Percentiles rank a stretch among this genome's conserved stretches.
phyloP scores from a whole-genome alignment of 2,329 filamentous ascomycete genomes.

The Nemania sp. region DNA sequence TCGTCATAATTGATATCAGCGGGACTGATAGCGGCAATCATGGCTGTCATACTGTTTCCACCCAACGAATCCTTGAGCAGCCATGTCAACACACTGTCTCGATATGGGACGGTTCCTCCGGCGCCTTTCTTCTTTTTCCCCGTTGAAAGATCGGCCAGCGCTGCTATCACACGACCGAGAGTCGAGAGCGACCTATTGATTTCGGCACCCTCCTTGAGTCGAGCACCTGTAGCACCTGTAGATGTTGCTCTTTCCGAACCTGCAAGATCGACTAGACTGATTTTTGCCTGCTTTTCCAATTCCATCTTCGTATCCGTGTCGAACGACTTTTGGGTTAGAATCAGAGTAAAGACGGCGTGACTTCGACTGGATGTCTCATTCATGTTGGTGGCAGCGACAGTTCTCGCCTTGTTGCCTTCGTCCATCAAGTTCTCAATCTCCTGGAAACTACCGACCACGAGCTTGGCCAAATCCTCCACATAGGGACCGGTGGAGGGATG shows the following conservation, averaged over 20 bases:
- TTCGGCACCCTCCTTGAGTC: slow-evolving; percentile 96
- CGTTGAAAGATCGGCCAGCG: slow-evolving; percentile 88
- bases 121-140: slow-evolving; percentile 85
- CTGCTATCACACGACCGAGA: slow-evolving; percentile 95
- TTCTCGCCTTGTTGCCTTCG: slow-evolving; percentile 98
- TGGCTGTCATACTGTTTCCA: slow-evolving; percentile 99
- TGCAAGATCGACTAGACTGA: slow-evolving; percentile 96
- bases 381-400: slow-evolving; percentile 99
- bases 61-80: slow-evolving; percentile 95
- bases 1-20: slow-evolving; percentile 99
- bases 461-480: slow-evolving; percentile 95
- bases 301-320: slow-evolving; percentile 96
- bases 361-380: slow-evolving; percentile 99
- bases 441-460: slow-evolving; percentile 90
- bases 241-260: slow-evolving; percentile 98
- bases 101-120: slow-evolving; percentile 86
- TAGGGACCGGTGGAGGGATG: slow-evolving; percentile 98
- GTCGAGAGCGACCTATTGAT: slow-evolving; percentile 98
- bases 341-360: slow-evolving; percentile 97
- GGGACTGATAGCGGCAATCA: slow-evolving; percentile 99
- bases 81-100: slow-evolving; percentile 97
- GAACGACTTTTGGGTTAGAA: slow-evolving; percentile 91
- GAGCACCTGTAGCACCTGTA: slow-evolving; percentile 93
- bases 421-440: slow-evolving; percentile 99
- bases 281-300: slow-evolving; percentile 97